Evolutionary conservation across 2,329 filamentous ascomycete genomes (phyloP).

Genomic region (Mycosphaerelloides madeirae): DNA sequence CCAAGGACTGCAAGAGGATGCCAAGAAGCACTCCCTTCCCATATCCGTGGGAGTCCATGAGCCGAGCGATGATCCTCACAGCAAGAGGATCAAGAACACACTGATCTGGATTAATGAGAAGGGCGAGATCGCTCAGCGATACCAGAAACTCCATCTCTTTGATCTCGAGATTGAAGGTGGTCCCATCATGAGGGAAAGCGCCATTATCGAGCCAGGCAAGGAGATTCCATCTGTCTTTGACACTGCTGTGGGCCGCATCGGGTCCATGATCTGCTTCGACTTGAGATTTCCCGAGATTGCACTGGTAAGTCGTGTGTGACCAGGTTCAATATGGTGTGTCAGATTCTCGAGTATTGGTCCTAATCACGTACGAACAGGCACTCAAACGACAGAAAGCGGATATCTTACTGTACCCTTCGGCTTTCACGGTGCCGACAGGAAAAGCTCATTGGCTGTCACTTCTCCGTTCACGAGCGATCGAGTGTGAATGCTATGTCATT

Average conservation of each 20-base stretch:
- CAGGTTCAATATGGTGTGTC: too few species aligned
- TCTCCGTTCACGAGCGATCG: conserved; percentile 75
- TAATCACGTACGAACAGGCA: too few species aligned
- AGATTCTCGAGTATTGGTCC: too few species aligned
- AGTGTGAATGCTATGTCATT: conserved; percentile 81
- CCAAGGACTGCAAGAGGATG: conserved; percentile 64
- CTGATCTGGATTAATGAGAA: conserved; percentile 61
- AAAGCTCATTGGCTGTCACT: conserved; percentile 80
- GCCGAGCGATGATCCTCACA: conserved; percentile 48
- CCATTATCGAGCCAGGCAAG: conserved; percentile 64
- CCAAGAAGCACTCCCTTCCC: conserved; percentile 58
- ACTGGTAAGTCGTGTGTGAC: too few species aligned
- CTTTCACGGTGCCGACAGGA: conserved; percentile 84
- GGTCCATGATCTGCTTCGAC: conserved; percentile 85
- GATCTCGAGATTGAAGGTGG: conserved; percentile 56
- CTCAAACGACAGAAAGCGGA: conserved; percentile 65
- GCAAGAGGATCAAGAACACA: conserved; percentile 57
- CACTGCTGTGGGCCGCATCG: conserved; percentile 70
- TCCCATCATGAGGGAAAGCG: conserved; percentile 58
- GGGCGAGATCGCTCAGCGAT: conserved; percentile 58
- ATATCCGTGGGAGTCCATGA: conserved; percentile 90
- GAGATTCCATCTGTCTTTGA: conserved; percentile 64
- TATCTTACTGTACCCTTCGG: conserved; percentile 79
- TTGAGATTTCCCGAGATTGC: conserved; percentile 75
- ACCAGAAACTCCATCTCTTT: conserved; percentile 86